Percentiles rank a stretch among this genome's conserved stretches.
Conservation (phyloP, 2,329 filamentous ascomycete species). For the Geosmithia putterillii region DNA sequence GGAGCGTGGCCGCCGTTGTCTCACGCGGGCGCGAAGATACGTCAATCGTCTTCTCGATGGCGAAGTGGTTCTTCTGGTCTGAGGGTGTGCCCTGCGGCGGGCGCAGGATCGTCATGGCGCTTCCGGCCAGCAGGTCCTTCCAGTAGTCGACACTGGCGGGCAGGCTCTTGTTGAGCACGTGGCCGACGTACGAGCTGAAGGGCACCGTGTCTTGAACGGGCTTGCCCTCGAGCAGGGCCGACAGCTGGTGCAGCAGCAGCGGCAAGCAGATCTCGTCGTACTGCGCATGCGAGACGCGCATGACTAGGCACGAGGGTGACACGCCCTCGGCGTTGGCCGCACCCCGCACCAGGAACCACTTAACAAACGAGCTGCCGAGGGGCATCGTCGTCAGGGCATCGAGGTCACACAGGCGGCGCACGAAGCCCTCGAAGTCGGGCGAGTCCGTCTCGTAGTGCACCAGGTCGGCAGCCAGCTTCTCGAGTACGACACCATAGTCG, state of each 20-base stretch:
- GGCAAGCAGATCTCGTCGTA: constrained; percentile 59
- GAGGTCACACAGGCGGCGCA: constrained; percentile 36
- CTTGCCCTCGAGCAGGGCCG: constrained; percentile 25
- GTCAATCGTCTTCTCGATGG: constrained; percentile 27
- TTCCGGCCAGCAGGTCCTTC: constrained; percentile 43
- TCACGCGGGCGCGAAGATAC: constrained; percentile 35
- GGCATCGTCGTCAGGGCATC: constrained; percentile 44
- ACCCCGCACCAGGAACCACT: constrained; percentile 39
- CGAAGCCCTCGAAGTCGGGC: constrained; percentile 32
- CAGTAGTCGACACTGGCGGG: constrained; percentile 47
- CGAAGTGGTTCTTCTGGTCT: constrained; percentile 22
- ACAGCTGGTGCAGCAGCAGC: constrained; percentile 47
- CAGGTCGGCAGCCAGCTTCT: constrained; percentile 37
- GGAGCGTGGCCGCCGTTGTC: constrained; percentile 50
- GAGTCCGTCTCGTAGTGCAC: constrained; percentile 37
- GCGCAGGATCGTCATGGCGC: constrained; percentile 33
- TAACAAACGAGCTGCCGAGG: constrained; percentile 46
- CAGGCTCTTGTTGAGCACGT: constrained; percentile 25
- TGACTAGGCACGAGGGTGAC: constrained; percentile 29
- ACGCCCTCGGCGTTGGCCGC: constrained; percentile 8
- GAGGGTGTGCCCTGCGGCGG: constrained; percentile 20
- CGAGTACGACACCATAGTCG: constrained; percentile 45
- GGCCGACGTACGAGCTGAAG: constrained; percentile 33
- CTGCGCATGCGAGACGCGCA: constrained; percentile 56
- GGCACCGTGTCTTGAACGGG: constrained; percentile 19